Conservation (phyloP, 2,329 filamentous ascomycete species). For the Nemania sp. region DNA sequence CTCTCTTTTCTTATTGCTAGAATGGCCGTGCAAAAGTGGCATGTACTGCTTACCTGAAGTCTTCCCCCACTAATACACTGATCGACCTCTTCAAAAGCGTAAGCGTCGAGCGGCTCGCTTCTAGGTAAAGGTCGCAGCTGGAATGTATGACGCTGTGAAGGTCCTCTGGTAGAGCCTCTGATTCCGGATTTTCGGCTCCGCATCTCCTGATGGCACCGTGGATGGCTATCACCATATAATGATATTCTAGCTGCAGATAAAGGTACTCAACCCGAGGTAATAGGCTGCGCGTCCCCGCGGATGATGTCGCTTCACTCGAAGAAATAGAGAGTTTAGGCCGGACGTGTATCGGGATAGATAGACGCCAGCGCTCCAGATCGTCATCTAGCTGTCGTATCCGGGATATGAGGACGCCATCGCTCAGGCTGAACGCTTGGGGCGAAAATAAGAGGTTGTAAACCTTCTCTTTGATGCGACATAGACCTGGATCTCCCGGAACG, state of each 20-base stretch:
- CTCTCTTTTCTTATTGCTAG: too few relatives aligned
- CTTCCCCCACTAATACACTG: neutral
- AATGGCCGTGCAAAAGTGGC: too few relatives aligned
- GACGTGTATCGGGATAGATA: neutral
- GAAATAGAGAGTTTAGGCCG: conserved; percentile 1
- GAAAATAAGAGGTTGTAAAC: conserved; percentile 2
- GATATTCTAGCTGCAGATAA: conserved; percentile 8
- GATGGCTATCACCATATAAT: conserved; percentile 9
- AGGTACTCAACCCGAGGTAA: neutral
- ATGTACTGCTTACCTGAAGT: conserved; percentile 8
- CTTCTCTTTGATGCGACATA: conserved; percentile 10
- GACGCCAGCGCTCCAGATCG: conserved; percentile 10
- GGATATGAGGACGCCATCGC: neutral
- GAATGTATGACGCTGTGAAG: conserved; percentile 15
- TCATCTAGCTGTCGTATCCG: conserved; percentile 7
- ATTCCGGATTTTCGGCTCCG: conserved; percentile 3
- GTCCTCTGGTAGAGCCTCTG: conserved; percentile 1
- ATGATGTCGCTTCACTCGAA: neutral
- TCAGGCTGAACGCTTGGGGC: conserved; percentile 1
- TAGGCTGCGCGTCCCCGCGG: neutral
- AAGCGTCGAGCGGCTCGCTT: conserved; percentile 15
- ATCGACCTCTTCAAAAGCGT: neutral
- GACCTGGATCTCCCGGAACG: neutral
- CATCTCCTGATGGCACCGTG: conserved; percentile 12
- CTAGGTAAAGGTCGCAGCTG: conserved; percentile 18